Evolutionary conservation across 2,329 filamentous ascomycete genomes (phyloP).

Genomic region (Didymella lethalis): DNA sequence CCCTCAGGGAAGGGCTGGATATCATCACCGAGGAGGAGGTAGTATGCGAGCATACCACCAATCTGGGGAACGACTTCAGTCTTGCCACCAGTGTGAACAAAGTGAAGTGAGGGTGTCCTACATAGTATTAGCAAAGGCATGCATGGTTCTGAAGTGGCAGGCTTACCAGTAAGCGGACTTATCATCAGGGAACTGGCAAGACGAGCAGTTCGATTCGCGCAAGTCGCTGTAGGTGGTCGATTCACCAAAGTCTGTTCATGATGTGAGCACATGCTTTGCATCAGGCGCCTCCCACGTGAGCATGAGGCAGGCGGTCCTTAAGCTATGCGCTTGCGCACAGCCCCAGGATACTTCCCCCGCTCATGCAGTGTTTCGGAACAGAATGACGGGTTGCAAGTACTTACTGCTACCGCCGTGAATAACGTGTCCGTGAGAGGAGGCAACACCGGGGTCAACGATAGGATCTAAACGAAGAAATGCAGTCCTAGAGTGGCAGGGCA

Average conservation of each 20-base stretch:
- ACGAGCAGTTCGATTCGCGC: conserved; percentile 71
- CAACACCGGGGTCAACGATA: conserved; percentile 42
- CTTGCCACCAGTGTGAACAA: conserved; percentile 67
- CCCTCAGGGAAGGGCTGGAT: conserved; percentile 75
- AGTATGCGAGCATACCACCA: conserved; percentile 69
- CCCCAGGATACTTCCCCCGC: conserved; percentile 10
- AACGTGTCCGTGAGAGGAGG: conserved; percentile 43
- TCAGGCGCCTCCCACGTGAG: conserved; percentile 1
- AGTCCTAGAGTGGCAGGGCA: conserved; percentile 70
- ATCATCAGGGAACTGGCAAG: conserved; percentile 61
- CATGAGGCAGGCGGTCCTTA: conserved; percentile 6
- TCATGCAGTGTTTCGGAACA: conserved; percentile 20
- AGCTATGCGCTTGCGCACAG: neutral
- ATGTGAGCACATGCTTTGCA: conserved; percentile 35
- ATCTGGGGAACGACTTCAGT: conserved; percentile 70
- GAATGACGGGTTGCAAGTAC: conserved; percentile 49
- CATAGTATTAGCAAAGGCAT: neutral
- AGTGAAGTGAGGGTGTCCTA: conserved; percentile 72
- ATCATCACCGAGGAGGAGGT: conserved; percentile 76
- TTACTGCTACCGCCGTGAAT: conserved; percentile 55
- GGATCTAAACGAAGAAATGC: conserved; percentile 65
- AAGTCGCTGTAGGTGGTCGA: conserved; percentile 69
- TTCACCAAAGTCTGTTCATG: conserved; percentile 62
- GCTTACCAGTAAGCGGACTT: conserved; percentile 54
- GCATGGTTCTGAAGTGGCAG: neutral